Evolutionary conservation across 768 basidiomycete genomes (phyloP), one percentile per base, ranked within the genome.

Genomic region (Steccherinum ochraceum): DNA sequence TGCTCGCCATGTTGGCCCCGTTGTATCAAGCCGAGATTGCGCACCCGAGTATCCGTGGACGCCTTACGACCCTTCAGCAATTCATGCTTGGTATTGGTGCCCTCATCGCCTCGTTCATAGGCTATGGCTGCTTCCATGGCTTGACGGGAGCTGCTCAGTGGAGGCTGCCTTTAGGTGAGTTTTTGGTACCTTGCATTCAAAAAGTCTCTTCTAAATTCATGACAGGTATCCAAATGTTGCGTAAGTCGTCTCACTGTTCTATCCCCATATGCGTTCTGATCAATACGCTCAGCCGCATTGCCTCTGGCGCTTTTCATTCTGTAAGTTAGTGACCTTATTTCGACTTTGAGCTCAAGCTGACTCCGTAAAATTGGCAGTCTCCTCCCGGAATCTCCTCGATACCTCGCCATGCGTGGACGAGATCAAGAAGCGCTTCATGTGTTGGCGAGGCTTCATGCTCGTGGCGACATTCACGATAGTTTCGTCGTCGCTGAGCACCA

Each of bases 21-120:
- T 59, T 82, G 10, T 81, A 82, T 60, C 79, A 81, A 66, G 74
- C 79, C 16, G 79, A 80, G 63, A 80, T 82, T 46, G 76, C 78
- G 1, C 77, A 78, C 52, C 77, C 78, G 0, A 74, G 73, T 64
- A 79, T 78, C 40, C 69, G 77, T n/a, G 78, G 78, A 10, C 68
- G 76, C 16, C 64, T 80, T 35, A 79, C 75, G 2, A 78, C 77
- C 3, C 63, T 80, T 25, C 77, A 79, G 60, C 77, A 77, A 54
- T 75, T 77, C 57, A 78, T 76, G 76, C 61, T 78, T 5, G 76
- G 76, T 40, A 51, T 64, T 56, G 53, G 59, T 66, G 73, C 78
- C 5, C 72, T 80, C 58, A 62, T 69, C 48, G 79, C 77, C 13
- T 78, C 75, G 2, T 79, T 61, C 52, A 59, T 61, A 19, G 60